Conservation (phyloP, 768 basidiomycete genomes). For the Suillus subaureus region DNA sequence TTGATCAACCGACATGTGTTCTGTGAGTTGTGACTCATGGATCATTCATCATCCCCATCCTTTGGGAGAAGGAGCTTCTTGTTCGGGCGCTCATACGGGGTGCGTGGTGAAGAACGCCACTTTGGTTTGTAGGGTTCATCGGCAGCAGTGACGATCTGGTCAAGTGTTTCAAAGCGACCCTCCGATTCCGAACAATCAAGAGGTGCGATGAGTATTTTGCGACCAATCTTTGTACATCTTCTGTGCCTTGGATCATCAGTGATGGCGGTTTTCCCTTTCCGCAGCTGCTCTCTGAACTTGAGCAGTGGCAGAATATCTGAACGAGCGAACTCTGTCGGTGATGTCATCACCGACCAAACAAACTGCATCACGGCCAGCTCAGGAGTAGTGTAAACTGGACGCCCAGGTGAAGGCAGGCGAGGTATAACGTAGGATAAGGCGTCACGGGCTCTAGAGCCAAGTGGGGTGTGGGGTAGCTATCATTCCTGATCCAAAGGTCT, state of each 20-base stretch:
- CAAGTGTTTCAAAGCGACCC: conserved; percentile 2
- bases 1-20: neutral
- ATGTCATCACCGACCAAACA: conserved; percentile 24
- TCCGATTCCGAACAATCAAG: neutral
- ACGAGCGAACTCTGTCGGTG: conserved; percentile 13
- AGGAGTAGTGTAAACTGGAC: conserved; percentile 17
- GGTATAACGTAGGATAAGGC: conserved; percentile 27
- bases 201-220: conserved; percentile 24
- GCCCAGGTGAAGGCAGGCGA: conserved; percentile 26
- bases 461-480: neutral
- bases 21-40: neutral
- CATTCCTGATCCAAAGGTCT: conserved; percentile 21
- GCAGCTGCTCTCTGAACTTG: neutral
- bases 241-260: neutral
- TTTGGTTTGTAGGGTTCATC: conserved; percentile 4
- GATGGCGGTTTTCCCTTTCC: neutral
- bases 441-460: conserved; percentile 10
- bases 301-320: neutral
- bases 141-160: neutral
- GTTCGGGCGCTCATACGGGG: neutral
- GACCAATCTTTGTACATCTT: conserved; percentile 9
- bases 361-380: conserved; percentile 24
- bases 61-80: neutral
- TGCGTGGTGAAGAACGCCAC: neutral
- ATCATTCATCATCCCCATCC: conserved; percentile 5